Evolutionary conservation across 331 rosid genomes (phyloP).

Genomic region (Cydonia oblonga): DNA sequence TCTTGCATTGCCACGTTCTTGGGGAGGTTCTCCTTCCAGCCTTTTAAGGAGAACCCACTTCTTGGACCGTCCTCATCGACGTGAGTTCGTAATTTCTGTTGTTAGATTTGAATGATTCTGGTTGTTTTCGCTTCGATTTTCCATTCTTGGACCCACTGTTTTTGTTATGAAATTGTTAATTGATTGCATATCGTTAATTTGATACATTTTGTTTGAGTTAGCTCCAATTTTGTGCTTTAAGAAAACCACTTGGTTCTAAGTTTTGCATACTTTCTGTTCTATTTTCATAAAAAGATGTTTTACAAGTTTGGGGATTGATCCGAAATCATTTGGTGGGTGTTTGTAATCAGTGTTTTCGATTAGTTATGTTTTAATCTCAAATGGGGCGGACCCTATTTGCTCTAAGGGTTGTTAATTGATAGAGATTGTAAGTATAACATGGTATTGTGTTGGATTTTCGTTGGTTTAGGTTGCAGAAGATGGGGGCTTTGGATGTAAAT

Average conservation of each 20-base stretch:
- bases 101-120: neutral
- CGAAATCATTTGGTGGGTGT: no score
- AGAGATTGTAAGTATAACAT: neutral
- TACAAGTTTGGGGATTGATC: no score
- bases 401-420: neutral
- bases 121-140: neutral
- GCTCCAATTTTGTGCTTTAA: no score
- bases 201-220: no score
- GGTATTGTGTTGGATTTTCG: neutral
- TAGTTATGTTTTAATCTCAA: no score
- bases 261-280: no score
- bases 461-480: slow-evolving; percentile 56
- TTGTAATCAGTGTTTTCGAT: no score
- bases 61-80: slow-evolving; percentile 83
- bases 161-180: neutral
- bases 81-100: slow-evolving; percentile 28
- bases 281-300: no score
- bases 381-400: neutral
- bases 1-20: slow-evolving; percentile 68
- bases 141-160: neutral
- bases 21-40: slow-evolving; percentile 82
- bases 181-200: neutral
- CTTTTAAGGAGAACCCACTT: slow-evolving; percentile 84
- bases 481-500: slow-evolving; percentile 84
- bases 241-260: no score